phyloP scores from a whole-genome alignment of 2,329 filamentous ascomycete genomes.

The Anisogramma anomala region DNA sequence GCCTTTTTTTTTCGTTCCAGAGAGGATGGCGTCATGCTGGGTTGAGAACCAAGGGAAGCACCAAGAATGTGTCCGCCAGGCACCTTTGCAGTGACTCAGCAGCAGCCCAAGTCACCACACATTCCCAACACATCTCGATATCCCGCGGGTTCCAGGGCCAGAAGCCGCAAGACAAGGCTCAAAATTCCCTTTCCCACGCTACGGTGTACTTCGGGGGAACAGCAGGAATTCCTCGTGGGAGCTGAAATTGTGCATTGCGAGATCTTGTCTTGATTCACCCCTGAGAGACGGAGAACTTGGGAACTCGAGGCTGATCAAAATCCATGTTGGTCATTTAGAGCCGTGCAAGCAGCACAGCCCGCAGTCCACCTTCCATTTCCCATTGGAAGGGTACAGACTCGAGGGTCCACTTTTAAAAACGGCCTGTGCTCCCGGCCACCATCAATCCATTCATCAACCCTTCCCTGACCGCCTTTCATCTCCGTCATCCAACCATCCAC shows the following conservation, averaged over 20 bases:
- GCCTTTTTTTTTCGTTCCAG: background rate
- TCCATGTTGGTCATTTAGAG: constrained; percentile 15
- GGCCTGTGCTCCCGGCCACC: constrained; percentile 16
- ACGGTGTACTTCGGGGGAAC: no score
- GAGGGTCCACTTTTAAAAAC: constrained; percentile 13
- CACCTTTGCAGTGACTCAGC: background rate
- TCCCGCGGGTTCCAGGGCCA: no score
- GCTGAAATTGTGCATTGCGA: background rate
- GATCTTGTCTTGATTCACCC: constrained; percentile 15
- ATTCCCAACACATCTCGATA: constrained; percentile 2
- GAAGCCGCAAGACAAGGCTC: constrained; percentile 8
- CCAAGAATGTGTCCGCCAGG: background rate
- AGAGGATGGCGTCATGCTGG: background rate
- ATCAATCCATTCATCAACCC: constrained; percentile 12
- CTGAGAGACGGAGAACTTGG: constrained; percentile 14
- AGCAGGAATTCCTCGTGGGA: no score
- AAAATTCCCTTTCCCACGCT: constrained; percentile 17
- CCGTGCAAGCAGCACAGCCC: constrained; percentile 14
- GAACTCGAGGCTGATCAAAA: constrained; percentile 15
- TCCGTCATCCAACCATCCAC: background rate
- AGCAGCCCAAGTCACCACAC: background rate
- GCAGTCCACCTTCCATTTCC: constrained; percentile 1
- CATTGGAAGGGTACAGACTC: background rate
- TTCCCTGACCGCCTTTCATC: constrained; percentile 9
- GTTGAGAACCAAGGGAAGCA: background rate